Evolutionary conservation across 192 early-diverging fungal species (phyloP).

Genomic region (Chytriomyces hyalinus): DNA sequence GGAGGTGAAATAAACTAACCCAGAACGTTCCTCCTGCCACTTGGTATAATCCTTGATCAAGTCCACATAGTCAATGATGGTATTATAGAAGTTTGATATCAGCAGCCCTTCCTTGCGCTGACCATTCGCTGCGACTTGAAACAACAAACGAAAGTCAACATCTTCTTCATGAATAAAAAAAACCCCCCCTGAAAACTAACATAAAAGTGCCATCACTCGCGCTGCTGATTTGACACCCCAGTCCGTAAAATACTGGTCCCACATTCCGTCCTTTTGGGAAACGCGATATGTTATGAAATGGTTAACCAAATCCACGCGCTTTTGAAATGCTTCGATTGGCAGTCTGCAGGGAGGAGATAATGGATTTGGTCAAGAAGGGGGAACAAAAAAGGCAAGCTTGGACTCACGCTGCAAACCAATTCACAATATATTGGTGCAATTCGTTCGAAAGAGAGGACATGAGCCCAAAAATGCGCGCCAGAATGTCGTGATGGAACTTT

Average conservation of each 20-base stretch:
- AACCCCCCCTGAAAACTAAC: slow-evolving; percentile 46
- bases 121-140: slow-evolving; percentile 73
- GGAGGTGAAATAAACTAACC: slow-evolving; percentile 28
- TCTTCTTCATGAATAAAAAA: slow-evolving; percentile 23
- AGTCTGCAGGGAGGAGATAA: slow-evolving; percentile 45
- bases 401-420: slow-evolving; percentile 76
- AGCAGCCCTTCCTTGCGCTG: slow-evolving; percentile 62
- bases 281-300: slow-evolving; percentile 84
- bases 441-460: slow-evolving; percentile 82
- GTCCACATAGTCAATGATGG: slow-evolving; percentile 60
- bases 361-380: not conserved
- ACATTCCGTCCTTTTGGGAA: slow-evolving; percentile 60
- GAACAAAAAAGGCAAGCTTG: not conserved
- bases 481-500: slow-evolving; percentile 82
- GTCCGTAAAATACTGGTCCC: slow-evolving; percentile 76
- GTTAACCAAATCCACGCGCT: slow-evolving; percentile 80
- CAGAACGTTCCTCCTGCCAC: slow-evolving; percentile 58
- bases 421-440: slow-evolving; percentile 85
- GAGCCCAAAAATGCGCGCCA: slow-evolving; percentile 79
- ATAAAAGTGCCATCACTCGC: slow-evolving; percentile 86
- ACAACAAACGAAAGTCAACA: slow-evolving; percentile 3
- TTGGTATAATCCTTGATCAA: slow-evolving; percentile 48
- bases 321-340: slow-evolving; percentile 65
- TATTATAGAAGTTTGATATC: slow-evolving; percentile 85
- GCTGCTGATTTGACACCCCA: slow-evolving; percentile 85